Evolutionary conservation across 108 stramenopile genomes (phyloP).

Genomic region (Cafeteria roenbergensis): DNA sequence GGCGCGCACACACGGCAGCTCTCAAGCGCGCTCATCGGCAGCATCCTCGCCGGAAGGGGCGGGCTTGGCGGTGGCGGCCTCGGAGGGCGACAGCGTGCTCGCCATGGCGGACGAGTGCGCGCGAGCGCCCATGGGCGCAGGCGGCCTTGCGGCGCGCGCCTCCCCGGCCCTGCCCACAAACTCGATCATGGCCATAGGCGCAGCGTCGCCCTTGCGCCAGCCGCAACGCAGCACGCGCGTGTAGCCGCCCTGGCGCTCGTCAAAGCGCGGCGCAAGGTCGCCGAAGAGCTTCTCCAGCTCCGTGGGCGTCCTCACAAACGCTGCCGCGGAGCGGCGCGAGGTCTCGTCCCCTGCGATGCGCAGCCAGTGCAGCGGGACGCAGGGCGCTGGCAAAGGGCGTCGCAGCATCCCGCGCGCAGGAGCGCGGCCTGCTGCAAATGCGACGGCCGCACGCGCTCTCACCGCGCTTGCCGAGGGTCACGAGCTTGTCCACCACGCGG

Average conservation of each 20-base stretch:
- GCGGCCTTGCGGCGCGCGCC: constrained; percentile 50
- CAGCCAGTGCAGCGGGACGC: too few relatives aligned
- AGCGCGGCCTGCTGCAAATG: too few relatives aligned
- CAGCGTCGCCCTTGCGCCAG: constrained; percentile 70
- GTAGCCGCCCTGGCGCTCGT: constrained; percentile 64
- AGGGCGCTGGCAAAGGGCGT: too few relatives aligned
- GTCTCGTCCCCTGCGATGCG: too few relatives aligned
- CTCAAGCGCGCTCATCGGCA: too few relatives aligned
- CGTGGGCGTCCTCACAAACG: constrained; percentile 14
- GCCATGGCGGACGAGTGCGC: too few relatives aligned
- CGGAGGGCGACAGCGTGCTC: too few relatives aligned
- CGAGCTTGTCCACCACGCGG: constrained; percentile 71
- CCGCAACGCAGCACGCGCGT: constrained; percentile 80
- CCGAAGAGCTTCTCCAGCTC: constrained; percentile 75
- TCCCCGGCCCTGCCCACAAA: constrained; percentile 92
- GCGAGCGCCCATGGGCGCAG: background rate
- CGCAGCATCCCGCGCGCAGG: too few relatives aligned
- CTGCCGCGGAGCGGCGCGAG: too few relatives aligned
- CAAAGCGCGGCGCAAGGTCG: constrained; percentile 83
- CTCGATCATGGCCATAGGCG: constrained; percentile 95
- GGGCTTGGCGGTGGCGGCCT: too few relatives aligned
- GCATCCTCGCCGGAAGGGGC: too few relatives aligned
- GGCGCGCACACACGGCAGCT: too few relatives aligned
- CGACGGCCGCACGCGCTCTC: constrained; percentile 21
- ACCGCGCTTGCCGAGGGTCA: constrained; percentile 44